Evolutionary conservation across 768 basidiomycete species (phyloP).

Genomic region (Rhodosporidiobolus sp.): DNA sequence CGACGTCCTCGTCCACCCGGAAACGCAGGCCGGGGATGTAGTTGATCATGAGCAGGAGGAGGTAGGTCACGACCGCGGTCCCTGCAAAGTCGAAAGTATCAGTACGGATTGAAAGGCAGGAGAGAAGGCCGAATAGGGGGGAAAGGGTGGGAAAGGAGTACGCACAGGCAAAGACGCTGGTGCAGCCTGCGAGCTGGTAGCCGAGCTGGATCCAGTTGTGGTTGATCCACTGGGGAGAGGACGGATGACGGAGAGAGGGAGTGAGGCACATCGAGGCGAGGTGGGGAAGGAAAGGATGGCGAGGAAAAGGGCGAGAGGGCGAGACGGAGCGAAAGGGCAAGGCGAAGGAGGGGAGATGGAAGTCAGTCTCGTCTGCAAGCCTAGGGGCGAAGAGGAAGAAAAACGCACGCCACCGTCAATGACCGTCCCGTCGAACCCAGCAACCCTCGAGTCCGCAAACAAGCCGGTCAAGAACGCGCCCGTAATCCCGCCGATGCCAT

Average conservation of each 20-base stretch:
- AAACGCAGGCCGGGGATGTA: conserved; percentile 58
- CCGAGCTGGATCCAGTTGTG: conserved; percentile 68
- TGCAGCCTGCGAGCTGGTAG: conserved; percentile 59
- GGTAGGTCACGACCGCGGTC: conserved; percentile 45
- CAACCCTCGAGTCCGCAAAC: conserved; percentile 65
- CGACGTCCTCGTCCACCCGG: conserved; percentile 55
- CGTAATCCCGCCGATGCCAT: conserved; percentile 76
- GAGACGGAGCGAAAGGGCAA: conserved; percentile 44
- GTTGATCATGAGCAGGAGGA: conserved; percentile 63
- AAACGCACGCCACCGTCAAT: conserved; percentile 55
- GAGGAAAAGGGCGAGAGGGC: too few relatives aligned
- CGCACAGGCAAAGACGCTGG: neutral
- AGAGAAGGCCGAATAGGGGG: too few relatives aligned
- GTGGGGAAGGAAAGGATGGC: too few relatives aligned
- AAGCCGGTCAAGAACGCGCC: conserved; percentile 62
- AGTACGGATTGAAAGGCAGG: conserved; percentile 50
- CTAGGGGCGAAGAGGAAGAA: too few relatives aligned
- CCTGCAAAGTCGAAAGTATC: too few relatives aligned
- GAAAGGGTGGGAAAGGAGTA: too few relatives aligned
- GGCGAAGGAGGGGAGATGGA: neutral
- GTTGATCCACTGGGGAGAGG: neutral
- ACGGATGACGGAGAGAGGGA: too few relatives aligned
- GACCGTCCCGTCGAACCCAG: conserved; percentile 64
- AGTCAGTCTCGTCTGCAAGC: conserved; percentile 61
- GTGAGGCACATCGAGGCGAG: too few relatives aligned